phyloP scores from a whole-genome alignment of 495 filamentous ascomycete genomes.

The Podospora didyma region DNA sequence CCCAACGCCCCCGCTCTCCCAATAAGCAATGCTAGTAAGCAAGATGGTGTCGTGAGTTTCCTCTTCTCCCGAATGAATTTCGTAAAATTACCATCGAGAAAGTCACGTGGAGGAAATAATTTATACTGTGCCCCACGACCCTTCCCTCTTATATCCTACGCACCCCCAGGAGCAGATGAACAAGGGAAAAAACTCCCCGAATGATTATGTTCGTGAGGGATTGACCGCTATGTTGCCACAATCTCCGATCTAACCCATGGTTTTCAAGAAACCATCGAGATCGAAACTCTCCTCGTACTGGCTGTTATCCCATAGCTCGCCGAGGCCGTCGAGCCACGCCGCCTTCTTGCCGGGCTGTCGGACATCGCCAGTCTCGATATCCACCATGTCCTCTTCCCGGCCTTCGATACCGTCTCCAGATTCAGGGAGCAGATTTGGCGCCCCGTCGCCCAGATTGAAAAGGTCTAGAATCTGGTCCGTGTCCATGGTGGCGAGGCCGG shows the following conservation, averaged over 20 bases:
- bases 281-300: constrained; percentile 98
- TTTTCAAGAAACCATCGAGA: constrained; percentile 84
- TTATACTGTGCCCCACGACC: too few species aligned
- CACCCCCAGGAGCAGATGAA: too few species aligned
- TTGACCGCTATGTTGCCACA: too few species aligned
- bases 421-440: constrained; percentile 52
- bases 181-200: too few species aligned
- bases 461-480: constrained; percentile 97
- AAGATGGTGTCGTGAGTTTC: too few species aligned
- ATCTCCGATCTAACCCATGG: constrained; percentile 59
- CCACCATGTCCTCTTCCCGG: constrained; percentile 89
- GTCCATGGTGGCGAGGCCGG: constrained; percentile 89
- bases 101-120: too few species aligned
- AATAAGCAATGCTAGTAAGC: too few species aligned
- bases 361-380: constrained; percentile 84
- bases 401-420: constrained; percentile 45
- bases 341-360: constrained; percentile 96
- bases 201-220: too few species aligned
- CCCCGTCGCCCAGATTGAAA: constrained; percentile 85
- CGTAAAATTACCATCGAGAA: too few species aligned
- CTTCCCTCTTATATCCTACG: too few species aligned
- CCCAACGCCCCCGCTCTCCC: too few species aligned
- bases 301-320: constrained; percentile 92
- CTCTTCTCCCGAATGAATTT: too few species aligned
- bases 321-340: constrained; percentile 83